These are phyloP conservation scores for Kodamaea fukazawae DNA, from an alignment of 805 yeast species.

Conservation along the genomic window DNA sequence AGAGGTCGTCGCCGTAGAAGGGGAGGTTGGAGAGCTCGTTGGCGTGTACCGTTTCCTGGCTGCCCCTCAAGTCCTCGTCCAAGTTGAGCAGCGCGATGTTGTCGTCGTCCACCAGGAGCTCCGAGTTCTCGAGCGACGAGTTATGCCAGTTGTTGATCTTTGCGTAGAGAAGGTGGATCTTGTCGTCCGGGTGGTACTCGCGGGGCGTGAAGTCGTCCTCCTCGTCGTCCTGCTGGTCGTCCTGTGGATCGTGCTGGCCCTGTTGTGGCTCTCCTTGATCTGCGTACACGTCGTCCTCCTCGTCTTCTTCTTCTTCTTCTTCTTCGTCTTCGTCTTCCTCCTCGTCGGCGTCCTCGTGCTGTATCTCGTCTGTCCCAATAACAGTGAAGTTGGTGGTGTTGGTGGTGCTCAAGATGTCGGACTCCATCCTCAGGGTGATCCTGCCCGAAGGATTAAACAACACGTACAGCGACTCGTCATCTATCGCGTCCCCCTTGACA, in stretches of 20 bases:
- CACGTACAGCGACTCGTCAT: slow-evolving; percentile 16
- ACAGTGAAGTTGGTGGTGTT: slow-evolving; percentile 11
- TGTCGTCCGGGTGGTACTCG: not conserved
- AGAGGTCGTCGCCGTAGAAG: slow-evolving; percentile 33
- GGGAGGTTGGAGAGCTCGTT: slow-evolving; percentile 6
- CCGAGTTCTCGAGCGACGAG: slow-evolving; percentile 9
- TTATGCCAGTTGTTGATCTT: slow-evolving; percentile 15
- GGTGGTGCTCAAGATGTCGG: slow-evolving; percentile 14
- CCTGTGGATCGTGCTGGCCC: slow-evolving; percentile 3
- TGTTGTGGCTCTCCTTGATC: no score
- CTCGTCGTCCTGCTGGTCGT: not conserved
- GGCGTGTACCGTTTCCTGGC: not conserved
- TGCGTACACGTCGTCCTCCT: slow-evolving; percentile 2
- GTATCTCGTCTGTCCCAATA: not conserved
- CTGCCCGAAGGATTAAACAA: slow-evolving; percentile 14
- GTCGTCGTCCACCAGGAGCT: slow-evolving; percentile 25
- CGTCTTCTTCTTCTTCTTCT: slow-evolving; percentile 8
- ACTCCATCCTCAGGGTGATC: slow-evolving; percentile 5
- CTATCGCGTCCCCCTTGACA: slow-evolving; percentile 7
- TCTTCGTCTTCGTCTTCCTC: slow-evolving; percentile 12
- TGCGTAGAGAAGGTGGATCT: slow-evolving; percentile 6
- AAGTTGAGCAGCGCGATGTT: slow-evolving; percentile 38
- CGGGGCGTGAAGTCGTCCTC: no score
- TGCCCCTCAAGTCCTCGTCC: slow-evolving; percentile 23
- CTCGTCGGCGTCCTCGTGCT: slow-evolving; percentile 5